phyloP scores from a whole-genome alignment of 2,329 filamentous ascomycete genomes.

The Verticillium zaregamsianum region DNA sequence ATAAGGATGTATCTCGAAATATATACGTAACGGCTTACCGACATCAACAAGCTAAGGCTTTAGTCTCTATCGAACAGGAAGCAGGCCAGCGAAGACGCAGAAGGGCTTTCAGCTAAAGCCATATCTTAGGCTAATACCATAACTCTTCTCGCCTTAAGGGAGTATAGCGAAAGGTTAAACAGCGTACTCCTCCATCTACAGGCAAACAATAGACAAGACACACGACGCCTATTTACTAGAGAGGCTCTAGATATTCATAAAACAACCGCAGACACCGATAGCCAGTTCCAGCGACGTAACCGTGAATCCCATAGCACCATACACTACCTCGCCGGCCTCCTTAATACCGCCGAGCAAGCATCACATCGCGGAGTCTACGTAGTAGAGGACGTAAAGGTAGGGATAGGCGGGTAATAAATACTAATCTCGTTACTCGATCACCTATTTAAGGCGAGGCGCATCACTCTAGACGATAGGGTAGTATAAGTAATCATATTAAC shows the following conservation, averaged over 20 bases:
- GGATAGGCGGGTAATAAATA: neutral
- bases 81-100: no score
- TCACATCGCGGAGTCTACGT: neutral
- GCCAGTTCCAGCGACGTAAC: neutral
- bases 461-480: neutral
- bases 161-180: neutral
- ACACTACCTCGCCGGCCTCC: neutral
- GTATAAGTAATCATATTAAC: neutral
- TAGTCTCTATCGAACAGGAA: no score
- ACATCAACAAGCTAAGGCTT: no score
- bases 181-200: neutral
- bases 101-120: no score
- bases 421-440: neutral
- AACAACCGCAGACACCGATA: neutral
- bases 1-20: neutral
- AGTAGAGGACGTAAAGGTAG: neutral
- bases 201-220: neutral
- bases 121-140: neutral
- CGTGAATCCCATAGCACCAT: neutral
- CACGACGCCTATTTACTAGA: neutral
- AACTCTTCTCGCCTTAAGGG: neutral
- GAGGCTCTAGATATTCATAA: neutral
- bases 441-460: neutral
- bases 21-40: no score
- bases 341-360: neutral